Conservation (phyloP, 177 flowering plant species). For the Vitis hybrid region DNA sequence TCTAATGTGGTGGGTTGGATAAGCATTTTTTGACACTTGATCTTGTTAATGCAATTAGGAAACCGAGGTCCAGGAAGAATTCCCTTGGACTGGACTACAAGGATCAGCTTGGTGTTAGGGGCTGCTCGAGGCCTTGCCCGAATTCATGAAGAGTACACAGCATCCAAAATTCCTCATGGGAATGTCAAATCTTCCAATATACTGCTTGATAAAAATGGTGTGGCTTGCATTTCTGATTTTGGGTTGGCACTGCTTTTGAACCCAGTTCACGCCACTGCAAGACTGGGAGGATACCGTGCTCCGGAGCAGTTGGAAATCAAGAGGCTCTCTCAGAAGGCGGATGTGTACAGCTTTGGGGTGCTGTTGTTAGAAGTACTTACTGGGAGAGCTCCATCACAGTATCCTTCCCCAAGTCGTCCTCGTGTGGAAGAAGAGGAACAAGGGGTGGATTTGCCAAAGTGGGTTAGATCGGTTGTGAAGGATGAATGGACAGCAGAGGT, state of each 20-base stretch:
- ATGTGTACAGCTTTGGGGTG: constrained; percentile 87
- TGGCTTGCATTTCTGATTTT: constrained; percentile 85
- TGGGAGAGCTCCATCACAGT: constrained; percentile 67
- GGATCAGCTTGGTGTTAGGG: constrained; percentile 81
- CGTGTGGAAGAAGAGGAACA: constrained; percentile 43
- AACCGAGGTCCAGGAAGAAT: constrained; percentile 89
- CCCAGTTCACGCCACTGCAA: constrained; percentile 77
- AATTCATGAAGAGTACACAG: constrained; percentile 68
- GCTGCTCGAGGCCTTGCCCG: constrained; percentile 88
- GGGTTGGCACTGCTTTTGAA: constrained; percentile 78
- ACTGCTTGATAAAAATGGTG: constrained; percentile 83
- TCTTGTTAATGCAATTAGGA: constrained; percentile 33
- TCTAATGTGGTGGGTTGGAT: too few species aligned
- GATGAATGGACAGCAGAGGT: constrained; percentile 97
- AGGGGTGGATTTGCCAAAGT: constrained; percentile 64
- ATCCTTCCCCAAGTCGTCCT: constrained; percentile 44
- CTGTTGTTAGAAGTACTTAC: constrained; percentile 80
- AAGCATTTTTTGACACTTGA: neutral
- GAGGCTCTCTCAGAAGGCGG: constrained; percentile 77
- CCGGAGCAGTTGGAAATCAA: constrained; percentile 80
- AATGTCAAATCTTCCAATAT: constrained; percentile 87
- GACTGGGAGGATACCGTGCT: constrained; percentile 86
- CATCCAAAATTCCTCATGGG: constrained; percentile 79
- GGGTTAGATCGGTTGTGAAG: constrained; percentile 90
- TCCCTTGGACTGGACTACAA: constrained; percentile 95